Evolutionary conservation across 2,329 filamentous ascomycete species (phyloP), one percentile per base, ranked within the genome.

Genomic region (Sclerotinia glacialis): DNA sequence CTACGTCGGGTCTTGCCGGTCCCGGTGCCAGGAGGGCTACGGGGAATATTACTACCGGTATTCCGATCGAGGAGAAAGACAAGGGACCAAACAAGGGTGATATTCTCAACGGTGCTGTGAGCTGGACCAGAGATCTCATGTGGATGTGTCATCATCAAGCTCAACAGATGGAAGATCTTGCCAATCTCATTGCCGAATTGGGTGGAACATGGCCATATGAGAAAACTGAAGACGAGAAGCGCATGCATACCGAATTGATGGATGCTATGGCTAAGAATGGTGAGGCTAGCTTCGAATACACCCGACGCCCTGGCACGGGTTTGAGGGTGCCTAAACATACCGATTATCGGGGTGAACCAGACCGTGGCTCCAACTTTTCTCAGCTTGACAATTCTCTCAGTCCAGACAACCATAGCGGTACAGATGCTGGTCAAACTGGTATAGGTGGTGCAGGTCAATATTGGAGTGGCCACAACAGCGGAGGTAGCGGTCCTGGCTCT

Each of bases 21-120:
- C 91, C 91, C 31, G 91, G 89, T 70, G 93, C 92, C 50, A 86
- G 93, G 70, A 88, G 93, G 69, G 93, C 93, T 40, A 86, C 78
- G 8, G 90, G 90, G 47, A 96, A 91, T 76, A 97, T 97, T 74
- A 97, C 93, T 7, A 94, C 94, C 71, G 93, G 93, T 18, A 84
- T 98, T 40, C 94, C 95, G 0, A 85, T 96, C 46, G 95, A 99
- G 74, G 95, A 98, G 72, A 98, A 98, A 78, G 95, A 99, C 80
- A 98, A 98, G 77, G 95, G 95, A 0, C 95, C 95, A 7, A 98
- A 98, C 83, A 99, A 99, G 80, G 95, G 95, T 59, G 95, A 99
- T 74, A 98, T 99, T 68, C 88, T 99, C 73, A 98, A 98, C 75
- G 94, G 95, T 40, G 91, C 94, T 44, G 95, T 98, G 64, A 93